Conservation (phyloP, 1,139 yeast genomes). For the Diutina pseudorugosa region DNA sequence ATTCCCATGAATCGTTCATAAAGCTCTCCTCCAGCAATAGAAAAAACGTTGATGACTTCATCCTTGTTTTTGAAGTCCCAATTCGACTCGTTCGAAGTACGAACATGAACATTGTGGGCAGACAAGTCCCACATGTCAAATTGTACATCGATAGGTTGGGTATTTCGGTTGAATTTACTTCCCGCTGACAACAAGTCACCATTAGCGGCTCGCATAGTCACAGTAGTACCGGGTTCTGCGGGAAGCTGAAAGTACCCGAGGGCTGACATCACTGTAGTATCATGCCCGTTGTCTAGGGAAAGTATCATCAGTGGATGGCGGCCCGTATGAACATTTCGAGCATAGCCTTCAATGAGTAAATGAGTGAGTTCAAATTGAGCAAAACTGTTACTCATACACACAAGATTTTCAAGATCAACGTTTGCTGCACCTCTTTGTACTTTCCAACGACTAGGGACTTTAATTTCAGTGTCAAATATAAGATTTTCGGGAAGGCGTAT, state of each 20-base stretch:
- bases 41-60: constrained; percentile 54
- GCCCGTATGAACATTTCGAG: constrained; percentile 25
- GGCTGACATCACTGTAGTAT: constrained; percentile 57
- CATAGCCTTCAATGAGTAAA: constrained; percentile 62
- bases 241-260: constrained; percentile 68
- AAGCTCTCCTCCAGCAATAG: constrained; percentile 69
- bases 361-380: constrained; percentile 24
- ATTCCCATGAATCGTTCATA: constrained; percentile 65
- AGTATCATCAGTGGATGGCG: not conserved
- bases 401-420: constrained; percentile 52
- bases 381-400: constrained; percentile 14
- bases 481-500: not conserved
- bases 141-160: not conserved
- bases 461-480: not conserved
- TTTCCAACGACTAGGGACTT: not conserved
- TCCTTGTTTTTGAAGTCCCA: not conserved
- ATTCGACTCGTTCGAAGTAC: not conserved
- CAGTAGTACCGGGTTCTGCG: constrained; percentile 44
- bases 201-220: constrained; percentile 17
- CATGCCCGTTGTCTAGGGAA: not conserved
- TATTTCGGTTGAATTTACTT: constrained; percentile 18
- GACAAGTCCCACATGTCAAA: constrained; percentile 1
- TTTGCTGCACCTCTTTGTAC: constrained; percentile 5
- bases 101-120: not conserved
- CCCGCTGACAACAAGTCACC: constrained; percentile 24